Conservation (phyloP, 805 yeast species). For the Starmerella davenportii region DNA sequence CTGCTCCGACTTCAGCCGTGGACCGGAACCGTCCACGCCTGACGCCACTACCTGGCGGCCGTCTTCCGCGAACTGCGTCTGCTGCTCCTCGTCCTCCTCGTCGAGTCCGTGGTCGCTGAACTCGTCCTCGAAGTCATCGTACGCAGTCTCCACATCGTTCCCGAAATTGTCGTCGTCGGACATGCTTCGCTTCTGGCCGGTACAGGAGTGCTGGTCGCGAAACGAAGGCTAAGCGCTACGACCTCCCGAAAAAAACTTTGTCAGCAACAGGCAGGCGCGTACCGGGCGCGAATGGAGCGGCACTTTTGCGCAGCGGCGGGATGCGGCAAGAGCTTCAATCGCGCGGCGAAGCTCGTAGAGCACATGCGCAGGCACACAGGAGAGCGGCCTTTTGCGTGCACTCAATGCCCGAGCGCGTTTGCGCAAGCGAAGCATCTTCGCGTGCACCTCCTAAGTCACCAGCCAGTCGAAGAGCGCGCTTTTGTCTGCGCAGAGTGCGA, state of each 20-base stretch:
- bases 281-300: not conserved
- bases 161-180: constrained; percentile 40
- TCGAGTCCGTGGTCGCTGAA: constrained; percentile 53
- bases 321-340: constrained; percentile 58
- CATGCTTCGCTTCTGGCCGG: constrained; percentile 16
- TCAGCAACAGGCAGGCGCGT: not conserved
- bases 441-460: constrained; percentile 54
- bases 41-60: constrained; percentile 60
- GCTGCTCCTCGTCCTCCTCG: constrained; percentile 27
- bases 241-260: not conserved
- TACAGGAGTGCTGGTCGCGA: not conserved
- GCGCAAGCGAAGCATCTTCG: constrained; percentile 63
- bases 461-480: constrained; percentile 37
- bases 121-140: constrained; percentile 53
- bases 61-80: constrained; percentile 34
- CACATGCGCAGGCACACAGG: constrained; percentile 66
- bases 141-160: constrained; percentile 41
- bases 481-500: constrained; percentile 56
- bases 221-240: not conserved
- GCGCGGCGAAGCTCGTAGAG: constrained; percentile 70
- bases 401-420: constrained; percentile 46
- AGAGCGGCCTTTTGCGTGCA: constrained; percentile 58
- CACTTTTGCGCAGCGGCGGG: constrained; percentile 39
- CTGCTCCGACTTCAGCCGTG: constrained; percentile 43
- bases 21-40: constrained; percentile 24